Conservation (phyloP, 768 basidiomycete species). For the Lactarius evosmus region DNA sequence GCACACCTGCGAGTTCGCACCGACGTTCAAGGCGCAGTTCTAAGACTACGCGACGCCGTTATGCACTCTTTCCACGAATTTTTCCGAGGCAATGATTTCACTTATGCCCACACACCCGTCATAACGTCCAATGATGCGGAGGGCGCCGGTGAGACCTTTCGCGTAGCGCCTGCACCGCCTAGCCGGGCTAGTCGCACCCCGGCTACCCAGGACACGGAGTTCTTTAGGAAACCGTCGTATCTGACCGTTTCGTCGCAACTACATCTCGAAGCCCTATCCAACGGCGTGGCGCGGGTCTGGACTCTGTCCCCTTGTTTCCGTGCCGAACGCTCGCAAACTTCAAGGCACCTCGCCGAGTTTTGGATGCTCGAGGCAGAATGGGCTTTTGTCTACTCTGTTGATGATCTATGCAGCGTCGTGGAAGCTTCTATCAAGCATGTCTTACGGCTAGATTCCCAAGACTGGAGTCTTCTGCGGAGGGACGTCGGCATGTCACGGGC, state of each 20-base stretch:
- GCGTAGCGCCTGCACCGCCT: constrained; percentile 46
- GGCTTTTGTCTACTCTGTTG: constrained; percentile 52
- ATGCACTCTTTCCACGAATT: constrained; percentile 56
- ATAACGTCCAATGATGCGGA: constrained; percentile 92
- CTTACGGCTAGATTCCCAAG: constrained; percentile 34
- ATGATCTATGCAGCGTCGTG: constrained; percentile 52
- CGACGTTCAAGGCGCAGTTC: constrained; percentile 62
- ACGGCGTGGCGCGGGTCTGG: constrained; percentile 78
- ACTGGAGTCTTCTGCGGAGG: constrained; percentile 41
- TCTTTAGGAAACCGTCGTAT: constrained; percentile 74
- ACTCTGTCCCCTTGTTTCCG: constrained; percentile 93
- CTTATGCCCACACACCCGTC: constrained; percentile 79
- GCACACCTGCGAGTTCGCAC: constrained; percentile 87
- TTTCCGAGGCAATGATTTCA: constrained; percentile 81
- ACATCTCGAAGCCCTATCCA: constrained; percentile 85
- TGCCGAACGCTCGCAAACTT: constrained; percentile 84
- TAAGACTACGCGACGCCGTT: constrained; percentile 65
- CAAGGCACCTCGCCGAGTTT: constrained; percentile 94
- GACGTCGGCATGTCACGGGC: constrained; percentile 38
- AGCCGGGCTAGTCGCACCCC: constrained; percentile 22
- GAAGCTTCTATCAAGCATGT: constrained; percentile 52
- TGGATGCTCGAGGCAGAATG: constrained; percentile 99
- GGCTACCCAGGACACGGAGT: constrained; percentile 42
- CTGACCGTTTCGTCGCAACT: constrained; percentile 96
- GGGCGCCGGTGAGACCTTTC: constrained; percentile 92